Evolutionary conservation across 2,329 filamentous ascomycete species (phyloP).

Genomic region (Hortaea werneckii): DNA sequence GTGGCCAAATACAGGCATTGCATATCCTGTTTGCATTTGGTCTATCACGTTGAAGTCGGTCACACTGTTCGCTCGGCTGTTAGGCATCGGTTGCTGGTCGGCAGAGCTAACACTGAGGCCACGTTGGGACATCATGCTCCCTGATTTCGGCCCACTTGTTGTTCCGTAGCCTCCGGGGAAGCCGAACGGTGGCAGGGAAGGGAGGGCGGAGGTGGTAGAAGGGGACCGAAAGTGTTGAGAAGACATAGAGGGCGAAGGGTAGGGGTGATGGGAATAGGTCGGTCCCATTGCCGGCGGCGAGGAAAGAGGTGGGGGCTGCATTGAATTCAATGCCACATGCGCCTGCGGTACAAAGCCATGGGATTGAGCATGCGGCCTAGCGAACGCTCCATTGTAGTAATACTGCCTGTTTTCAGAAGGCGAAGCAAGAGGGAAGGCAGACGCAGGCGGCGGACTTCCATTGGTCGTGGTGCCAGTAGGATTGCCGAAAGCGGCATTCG

Average conservation of each 20-base stretch:
- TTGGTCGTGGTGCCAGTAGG: background rate
- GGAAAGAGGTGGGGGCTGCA: constrained; percentile 17
- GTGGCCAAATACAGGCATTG: constrained; percentile 77
- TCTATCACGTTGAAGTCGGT: constrained; percentile 29
- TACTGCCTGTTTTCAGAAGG: constrained; percentile 11
- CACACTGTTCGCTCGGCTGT: constrained; percentile 14
- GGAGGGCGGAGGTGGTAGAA: constrained; percentile 12
- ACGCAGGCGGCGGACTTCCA: background rate
- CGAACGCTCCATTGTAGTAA: constrained; percentile 13
- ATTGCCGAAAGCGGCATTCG: background rate
- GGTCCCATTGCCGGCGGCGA: constrained; percentile 8
- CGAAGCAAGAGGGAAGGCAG: constrained; percentile 1
- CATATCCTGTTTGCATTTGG: constrained; percentile 43
- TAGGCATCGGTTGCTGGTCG: constrained; percentile 14
- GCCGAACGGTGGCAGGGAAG: constrained; percentile 18
- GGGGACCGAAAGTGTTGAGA: constrained; percentile 14
- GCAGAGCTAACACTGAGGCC: constrained; percentile 8
- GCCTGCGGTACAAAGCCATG: constrained; percentile 9
- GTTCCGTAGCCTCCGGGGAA: constrained; percentile 9
- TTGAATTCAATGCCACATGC: constrained; percentile 10
- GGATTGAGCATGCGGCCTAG: constrained; percentile 6
- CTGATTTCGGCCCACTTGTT: constrained; percentile 5
- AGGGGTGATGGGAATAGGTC: constrained; percentile 14
- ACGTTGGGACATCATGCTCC: constrained; percentile 16
- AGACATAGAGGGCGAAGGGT: constrained; percentile 9